A percentile compares a stretch with the other conserved stretches of the same genome.
phyloP scores from a whole-genome alignment of 2,329 filamentous ascomycete species.

The Lanzia echinophila region DNA sequence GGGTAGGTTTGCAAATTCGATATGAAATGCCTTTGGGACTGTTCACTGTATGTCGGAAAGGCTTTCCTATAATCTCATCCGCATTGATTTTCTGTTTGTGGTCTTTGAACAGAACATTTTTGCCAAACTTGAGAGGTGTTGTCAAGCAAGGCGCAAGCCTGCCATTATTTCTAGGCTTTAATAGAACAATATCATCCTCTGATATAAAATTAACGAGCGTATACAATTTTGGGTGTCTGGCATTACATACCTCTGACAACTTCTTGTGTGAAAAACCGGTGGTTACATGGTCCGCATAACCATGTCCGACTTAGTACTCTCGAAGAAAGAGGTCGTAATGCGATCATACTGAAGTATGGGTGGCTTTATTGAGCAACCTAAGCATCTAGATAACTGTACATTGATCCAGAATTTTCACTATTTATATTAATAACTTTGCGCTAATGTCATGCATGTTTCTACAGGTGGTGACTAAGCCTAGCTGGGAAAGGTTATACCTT shows the following conservation, averaged over 20 bases:
- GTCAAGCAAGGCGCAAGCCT: conserved; percentile 30
- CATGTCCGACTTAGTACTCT: not conserved
- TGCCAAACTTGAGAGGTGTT: conserved; percentile 34
- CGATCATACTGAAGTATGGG: too few relatives aligned
- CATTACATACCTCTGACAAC: not conserved
- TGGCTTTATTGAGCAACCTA: too few relatives aligned
- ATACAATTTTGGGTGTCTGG: not conserved
- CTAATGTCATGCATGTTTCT: too few relatives aligned
- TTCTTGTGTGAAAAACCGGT: not conserved
- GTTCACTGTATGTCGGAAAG: conserved; percentile 16
- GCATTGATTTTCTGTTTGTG: conserved; percentile 30
- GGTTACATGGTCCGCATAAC: not conserved
- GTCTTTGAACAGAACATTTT: conserved; percentile 13
- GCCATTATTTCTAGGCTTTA: conserved; percentile 17
- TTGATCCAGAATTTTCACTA: too few relatives aligned
- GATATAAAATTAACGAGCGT: not conserved
- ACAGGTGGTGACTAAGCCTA: too few relatives aligned
- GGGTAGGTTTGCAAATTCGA: conserved; percentile 53
- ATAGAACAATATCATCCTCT: conserved; percentile 25
- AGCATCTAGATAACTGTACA: too few relatives aligned
- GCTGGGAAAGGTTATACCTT: too few relatives aligned
- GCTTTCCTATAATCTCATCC: conserved; percentile 31
- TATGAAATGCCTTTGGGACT: conserved; percentile 20
- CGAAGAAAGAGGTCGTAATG: not conserved
- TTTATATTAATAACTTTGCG: too few relatives aligned